Evolutionary conservation across 257 asterid genomes (phyloP).

Genomic region (Solanum appendiculatum): DNA sequence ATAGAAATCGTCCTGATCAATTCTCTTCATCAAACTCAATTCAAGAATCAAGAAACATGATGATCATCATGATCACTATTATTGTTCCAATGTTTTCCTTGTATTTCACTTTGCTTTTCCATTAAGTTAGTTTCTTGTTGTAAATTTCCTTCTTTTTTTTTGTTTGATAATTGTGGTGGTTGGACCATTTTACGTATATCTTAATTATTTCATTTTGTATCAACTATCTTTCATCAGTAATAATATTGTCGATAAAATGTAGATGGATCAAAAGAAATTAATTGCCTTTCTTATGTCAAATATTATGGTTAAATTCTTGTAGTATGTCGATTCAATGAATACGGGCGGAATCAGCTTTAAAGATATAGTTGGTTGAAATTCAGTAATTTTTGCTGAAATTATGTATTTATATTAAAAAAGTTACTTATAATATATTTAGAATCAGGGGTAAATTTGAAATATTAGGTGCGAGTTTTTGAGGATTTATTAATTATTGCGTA

Average conservation of each 20-base stretch:
- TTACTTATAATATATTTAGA: no score
- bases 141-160: neutral
- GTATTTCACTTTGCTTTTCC: neutral
- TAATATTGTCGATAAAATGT: neutral
- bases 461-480: neutral
- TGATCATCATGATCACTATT: neutral
- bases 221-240: neutral
- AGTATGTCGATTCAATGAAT: no score
- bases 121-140: neutral
- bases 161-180: neutral
- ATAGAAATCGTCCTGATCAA: conserved; percentile 49
- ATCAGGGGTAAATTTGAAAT: no score
- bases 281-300: neutral
- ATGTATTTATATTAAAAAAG: no score
- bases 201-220: neutral
- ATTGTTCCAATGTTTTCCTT: neutral
- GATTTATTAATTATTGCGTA: neutral
- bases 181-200: neutral
- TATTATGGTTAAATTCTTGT: neutral
- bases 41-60: conserved; percentile 7
- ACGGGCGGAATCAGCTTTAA: no score
- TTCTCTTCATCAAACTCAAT: conserved; percentile 28
- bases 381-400: no score
- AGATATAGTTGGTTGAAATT: no score
- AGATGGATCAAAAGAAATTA: neutral